Evolutionary conservation across 257 asterid genomes (phyloP).

Genomic region (Buddleja alternifolia): DNA sequence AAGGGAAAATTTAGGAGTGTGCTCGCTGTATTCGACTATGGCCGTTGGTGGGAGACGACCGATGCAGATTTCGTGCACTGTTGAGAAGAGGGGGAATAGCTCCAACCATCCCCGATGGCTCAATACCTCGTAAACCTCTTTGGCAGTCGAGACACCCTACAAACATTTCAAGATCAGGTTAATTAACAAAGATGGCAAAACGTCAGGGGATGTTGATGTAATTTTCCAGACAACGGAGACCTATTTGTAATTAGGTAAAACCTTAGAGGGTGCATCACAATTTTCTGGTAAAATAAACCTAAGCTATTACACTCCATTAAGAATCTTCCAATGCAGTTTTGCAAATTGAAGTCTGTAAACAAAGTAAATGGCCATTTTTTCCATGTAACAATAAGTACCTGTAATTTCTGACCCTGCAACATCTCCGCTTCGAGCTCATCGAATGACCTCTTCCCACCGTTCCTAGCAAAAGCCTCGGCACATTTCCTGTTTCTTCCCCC

Average conservation of each 20-base stretch:
- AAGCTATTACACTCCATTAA: no score
- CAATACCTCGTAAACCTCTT: constrained; percentile 80
- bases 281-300: no score
- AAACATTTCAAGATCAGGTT: not conserved
- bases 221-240: no score
- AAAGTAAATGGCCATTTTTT: no score
- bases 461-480: constrained; percentile 88
- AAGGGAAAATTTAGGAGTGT: constrained; percentile 40
- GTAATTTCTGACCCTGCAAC: constrained; percentile 91
- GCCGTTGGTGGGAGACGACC: constrained; percentile 82
- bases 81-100: constrained; percentile 86
- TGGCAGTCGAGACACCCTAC: constrained; percentile 92
- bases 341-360: no score
- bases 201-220: no score
- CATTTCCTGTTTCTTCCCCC: constrained; percentile 96
- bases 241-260: no score
- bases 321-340: no score
- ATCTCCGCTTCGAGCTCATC: constrained; percentile 93
- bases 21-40: constrained; percentile 71
- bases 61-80: constrained; percentile 84
- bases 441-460: constrained; percentile 83
- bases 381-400: constrained; percentile 43
- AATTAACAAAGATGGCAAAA: no score
- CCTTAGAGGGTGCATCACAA: no score
- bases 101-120: constrained; percentile 81